Percentiles rank a stretch among this genome's conserved stretches.
Evolutionary conservation across 176 grass and related monocot species (phyloP).

Genomic region (Oryza officinalis): DNA sequence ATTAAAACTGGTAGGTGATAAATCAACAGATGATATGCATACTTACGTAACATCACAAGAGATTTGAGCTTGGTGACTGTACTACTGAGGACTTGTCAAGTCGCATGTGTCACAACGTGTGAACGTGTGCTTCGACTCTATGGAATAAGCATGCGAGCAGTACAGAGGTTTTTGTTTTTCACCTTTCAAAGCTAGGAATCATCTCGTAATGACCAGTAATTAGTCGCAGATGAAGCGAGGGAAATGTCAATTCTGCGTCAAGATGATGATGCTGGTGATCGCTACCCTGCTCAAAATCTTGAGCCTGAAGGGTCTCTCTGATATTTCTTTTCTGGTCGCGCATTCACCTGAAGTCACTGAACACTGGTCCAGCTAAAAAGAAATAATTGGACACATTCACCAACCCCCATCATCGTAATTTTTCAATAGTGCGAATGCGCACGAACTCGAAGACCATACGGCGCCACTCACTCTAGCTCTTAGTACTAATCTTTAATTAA

Average conservation of each 20-base stretch:
- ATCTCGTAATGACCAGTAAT: background rate
- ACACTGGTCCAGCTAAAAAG: background rate
- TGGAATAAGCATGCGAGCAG: background rate
- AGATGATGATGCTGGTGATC: conserved; percentile 37
- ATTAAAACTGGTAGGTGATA: background rate
- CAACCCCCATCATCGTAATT: conserved; percentile 27
- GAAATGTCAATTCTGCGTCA: conserved; percentile 23
- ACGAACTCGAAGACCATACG: conserved; percentile 26
- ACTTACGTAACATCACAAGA: background rate
- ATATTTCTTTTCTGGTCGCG: background rate
- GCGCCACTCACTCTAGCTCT: background rate
- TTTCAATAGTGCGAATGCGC: background rate
- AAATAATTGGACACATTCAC: conserved; percentile 11
- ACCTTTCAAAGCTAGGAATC: background rate
- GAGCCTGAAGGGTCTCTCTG: conserved; percentile 45
- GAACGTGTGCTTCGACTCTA: background rate
- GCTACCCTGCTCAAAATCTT: conserved; percentile 40
- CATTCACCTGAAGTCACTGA: background rate
- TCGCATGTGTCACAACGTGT: background rate
- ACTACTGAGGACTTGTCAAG: background rate
- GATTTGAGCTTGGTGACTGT: background rate
- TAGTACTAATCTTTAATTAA: background rate
- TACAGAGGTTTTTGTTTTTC: background rate
- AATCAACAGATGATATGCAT: background rate
- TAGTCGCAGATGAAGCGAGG: background rate